Evolutionary conservation across 2,329 filamentous ascomycete genomes (phyloP).

Genomic region (Exophiala phaeomuriformis): DNA sequence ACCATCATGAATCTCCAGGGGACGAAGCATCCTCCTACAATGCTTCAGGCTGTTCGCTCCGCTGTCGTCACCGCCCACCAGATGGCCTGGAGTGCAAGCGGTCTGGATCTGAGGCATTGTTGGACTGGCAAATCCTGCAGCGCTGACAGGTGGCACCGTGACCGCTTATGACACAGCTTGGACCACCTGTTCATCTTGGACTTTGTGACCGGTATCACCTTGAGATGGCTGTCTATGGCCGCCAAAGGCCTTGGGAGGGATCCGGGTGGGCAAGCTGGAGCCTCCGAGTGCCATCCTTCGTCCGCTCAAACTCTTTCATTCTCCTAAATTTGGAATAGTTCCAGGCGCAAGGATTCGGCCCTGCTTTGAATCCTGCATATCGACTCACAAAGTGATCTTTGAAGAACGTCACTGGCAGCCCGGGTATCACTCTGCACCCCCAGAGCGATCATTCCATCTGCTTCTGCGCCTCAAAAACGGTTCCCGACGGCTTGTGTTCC

Average conservation of each 20-base stretch:
- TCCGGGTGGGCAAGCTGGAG: background rate
- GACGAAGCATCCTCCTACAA: background rate
- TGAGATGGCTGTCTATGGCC: background rate
- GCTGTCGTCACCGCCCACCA: background rate
- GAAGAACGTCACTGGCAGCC: constrained; percentile 2
- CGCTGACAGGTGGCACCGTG: constrained; percentile 19
- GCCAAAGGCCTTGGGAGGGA: background rate
- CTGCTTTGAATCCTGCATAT: background rate
- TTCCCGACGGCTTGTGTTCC: constrained; percentile 15
- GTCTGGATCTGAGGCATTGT: constrained; percentile 2
- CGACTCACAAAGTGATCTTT: constrained; percentile 3
- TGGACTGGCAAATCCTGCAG: constrained; percentile 22
- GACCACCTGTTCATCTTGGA: constrained; percentile 22
- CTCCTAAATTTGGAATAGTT: constrained; percentile 15
- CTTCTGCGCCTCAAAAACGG: constrained; percentile 9
- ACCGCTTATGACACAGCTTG: constrained; percentile 18
- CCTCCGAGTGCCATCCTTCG: background rate
- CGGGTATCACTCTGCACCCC: constrained; percentile 8
- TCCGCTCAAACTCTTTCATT: background rate
- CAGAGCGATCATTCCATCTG: constrained; percentile 7
- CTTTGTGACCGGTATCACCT: constrained; percentile 11
- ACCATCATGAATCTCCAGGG: background rate
- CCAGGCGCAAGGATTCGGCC: constrained; percentile 11
- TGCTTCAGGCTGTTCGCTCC: background rate
- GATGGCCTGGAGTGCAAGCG: background rate